phyloP scores from a whole-genome alignment of 1,139 yeast species.

The Pichia terricola region DNA sequence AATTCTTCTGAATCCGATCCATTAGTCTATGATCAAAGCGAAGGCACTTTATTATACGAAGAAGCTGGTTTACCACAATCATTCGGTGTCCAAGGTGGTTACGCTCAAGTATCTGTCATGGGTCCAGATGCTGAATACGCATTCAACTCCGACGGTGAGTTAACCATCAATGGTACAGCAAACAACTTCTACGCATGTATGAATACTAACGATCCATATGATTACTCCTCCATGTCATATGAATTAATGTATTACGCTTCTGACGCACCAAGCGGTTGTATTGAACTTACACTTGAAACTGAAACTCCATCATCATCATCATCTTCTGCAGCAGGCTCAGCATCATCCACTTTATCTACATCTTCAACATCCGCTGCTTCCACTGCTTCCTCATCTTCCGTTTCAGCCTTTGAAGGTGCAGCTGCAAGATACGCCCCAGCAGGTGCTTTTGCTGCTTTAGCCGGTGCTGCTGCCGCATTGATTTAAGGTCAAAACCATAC shows the following conservation, averaged over 20 bases:
- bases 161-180: slow-evolving; percentile 14
- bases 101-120: slow-evolving; percentile 6
- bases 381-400: slow-evolving; percentile 1
- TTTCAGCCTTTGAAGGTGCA: neutral
- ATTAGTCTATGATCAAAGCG: slow-evolving; percentile 11
- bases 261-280: slow-evolving; percentile 17
- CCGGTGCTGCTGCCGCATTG: neutral
- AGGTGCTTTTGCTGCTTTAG: neutral
- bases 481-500: neutral
- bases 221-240: slow-evolving; percentile 13
- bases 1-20: slow-evolving; percentile 2
- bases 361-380: slow-evolving; percentile 1
- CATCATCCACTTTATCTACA: neutral
- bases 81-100: neutral
- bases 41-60: neutral
- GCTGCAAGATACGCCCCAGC: neutral
- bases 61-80: neutral
- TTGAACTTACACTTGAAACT: slow-evolving; percentile 8
- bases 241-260: slow-evolving; percentile 19
- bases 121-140: slow-evolving; percentile 10
- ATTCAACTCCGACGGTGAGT: neutral
- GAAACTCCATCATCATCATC: neutral
- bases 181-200: slow-evolving; percentile 22
- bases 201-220: slow-evolving; percentile 22
- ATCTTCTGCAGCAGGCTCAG: neutral